Base-by-base conservation (phyloP, 139 green algal genomes). In the Asterochloris sp. region DNA sequence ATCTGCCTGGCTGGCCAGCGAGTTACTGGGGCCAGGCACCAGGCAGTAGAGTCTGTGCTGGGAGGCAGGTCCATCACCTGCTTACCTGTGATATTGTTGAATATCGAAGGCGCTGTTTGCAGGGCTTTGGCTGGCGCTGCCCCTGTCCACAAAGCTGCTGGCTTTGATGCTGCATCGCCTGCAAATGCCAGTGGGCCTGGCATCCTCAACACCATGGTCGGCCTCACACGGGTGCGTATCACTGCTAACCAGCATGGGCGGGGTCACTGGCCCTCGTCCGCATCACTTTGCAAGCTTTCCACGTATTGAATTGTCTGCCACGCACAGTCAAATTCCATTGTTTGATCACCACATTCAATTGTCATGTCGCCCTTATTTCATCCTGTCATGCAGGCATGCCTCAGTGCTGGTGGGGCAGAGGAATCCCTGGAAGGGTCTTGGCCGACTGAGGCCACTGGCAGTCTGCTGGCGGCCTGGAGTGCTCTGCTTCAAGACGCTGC, bases 381-480 rank as follows among this genome's bases (percentile, higher is more conserved):
- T 54, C 38, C 38, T 54, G 38, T 54, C 38, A 54, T 54, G 8
- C 76, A 80, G 0, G 86, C 86, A 14, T 82, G 87, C 71, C 74
- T 95, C 47, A 62, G 47, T 1, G 86, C 82, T 12, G 66, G 86
- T 12, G 84, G 83, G 11, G 21, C 84, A 4, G 77, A 66, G 16
- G 81, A 84, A 16, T 74, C 27, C 12, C 76, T 82, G 9, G 85
- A 82, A 11, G 87, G 89, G 38, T 76, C 76, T 12, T 93, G 91
- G 88, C 38, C 83, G n/a, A 38, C 69, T 21, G 86, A 94, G 21
- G 88, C 86, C 12, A 86, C 83, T 8, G 89, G 92, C 62, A 83
- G 94, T 75, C 79, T 96, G 84, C 81, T 95, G 69, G 92, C 94
- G 73, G 78, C 83, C 21, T 91, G 87, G 87, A 78, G 74, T 11